Evolutionary conservation across 2,329 filamentous ascomycete species (phyloP).

Genomic region (Penicillium occitanis): DNA sequence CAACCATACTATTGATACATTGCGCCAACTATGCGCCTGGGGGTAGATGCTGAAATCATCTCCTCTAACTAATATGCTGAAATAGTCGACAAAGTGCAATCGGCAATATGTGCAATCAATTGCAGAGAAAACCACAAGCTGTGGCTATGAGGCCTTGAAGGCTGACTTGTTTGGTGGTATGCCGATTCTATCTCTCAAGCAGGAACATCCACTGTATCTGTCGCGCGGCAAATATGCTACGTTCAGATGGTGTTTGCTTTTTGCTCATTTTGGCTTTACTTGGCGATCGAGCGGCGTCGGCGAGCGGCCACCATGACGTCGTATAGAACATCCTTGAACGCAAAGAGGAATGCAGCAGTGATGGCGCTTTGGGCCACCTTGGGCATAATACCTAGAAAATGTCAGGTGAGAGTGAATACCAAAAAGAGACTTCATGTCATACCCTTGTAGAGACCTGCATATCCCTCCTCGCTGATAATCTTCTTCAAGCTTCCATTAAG

Average conservation of each 20-base stretch:
- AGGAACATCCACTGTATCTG: neutral
- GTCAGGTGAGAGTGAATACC: neutral
- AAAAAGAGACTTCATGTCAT: constrained; percentile 32
- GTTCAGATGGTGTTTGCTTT: neutral
- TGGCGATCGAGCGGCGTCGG: constrained; percentile 32
- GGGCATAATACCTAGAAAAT: constrained; percentile 73
- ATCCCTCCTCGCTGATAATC: constrained; percentile 88
- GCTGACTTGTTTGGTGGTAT: neutral
- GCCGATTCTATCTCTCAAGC: neutral
- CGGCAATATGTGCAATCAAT: neutral
- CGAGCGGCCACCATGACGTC: constrained; percentile 50
- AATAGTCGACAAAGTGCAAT: neutral
- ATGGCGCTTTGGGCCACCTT: constrained; percentile 97
- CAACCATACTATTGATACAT: constrained; percentile 7
- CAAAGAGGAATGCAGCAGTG: constrained; percentile 93
- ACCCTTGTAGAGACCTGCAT: constrained; percentile 89
- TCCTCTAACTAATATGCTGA: neutral
- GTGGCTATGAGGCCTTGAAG: neutral
- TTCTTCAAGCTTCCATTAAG: constrained; percentile 74
- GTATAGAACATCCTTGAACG: constrained; percentile 96
- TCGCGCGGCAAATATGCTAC: no score
- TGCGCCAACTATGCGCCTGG: neutral
- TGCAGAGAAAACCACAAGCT: neutral
- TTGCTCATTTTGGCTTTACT: constrained; percentile 26
- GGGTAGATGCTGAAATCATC: neutral